Evolutionary conservation across 108 stramenopile genomes (phyloP).

Genomic region (Poteriospumella lacustris): DNA sequence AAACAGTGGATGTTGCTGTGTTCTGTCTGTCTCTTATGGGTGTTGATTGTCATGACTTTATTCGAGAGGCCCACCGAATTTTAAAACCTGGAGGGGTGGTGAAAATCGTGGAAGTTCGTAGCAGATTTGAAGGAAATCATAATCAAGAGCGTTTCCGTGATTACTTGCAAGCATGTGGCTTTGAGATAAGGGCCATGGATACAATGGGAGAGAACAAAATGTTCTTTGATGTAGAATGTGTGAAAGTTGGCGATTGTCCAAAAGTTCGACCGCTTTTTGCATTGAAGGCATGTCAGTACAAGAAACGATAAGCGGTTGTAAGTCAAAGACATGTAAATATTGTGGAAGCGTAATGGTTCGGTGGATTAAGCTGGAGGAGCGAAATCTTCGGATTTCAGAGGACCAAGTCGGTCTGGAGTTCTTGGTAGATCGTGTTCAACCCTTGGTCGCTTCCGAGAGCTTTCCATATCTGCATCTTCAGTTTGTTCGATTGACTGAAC

Average conservation of each 20-base stretch:
- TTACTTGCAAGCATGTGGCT: conserved; percentile 56
- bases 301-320: conserved; percentile 27
- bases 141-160: conserved; percentile 65
- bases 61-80: conserved; percentile 83
- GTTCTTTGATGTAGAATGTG: conserved; percentile 78
- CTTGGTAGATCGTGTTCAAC: too few species aligned
- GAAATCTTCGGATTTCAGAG: too few species aligned
- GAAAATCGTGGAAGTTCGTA: conserved; percentile 85
- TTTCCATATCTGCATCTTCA: too few species aligned
- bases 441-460: too few species aligned
- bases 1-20: conserved; percentile 78
- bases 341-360: too few species aligned
- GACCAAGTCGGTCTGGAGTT: too few species aligned
- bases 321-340: too few species aligned
- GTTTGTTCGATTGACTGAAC: too few species aligned
- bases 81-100: conserved; percentile 69
- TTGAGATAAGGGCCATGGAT: conserved; percentile 31
- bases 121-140: conserved; percentile 73
- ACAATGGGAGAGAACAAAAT: conserved; percentile 83
- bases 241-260: conserved; percentile 37
- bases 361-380: too few species aligned
- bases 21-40: conserved; percentile 94
- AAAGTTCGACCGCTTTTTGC: neutral
- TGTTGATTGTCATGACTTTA: conserved; percentile 61
- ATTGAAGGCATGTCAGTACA: conserved; percentile 24